phyloP scores from a whole-genome alignment of 2,329 filamentous ascomycete species.

The Aspergillus piperis region DNA sequence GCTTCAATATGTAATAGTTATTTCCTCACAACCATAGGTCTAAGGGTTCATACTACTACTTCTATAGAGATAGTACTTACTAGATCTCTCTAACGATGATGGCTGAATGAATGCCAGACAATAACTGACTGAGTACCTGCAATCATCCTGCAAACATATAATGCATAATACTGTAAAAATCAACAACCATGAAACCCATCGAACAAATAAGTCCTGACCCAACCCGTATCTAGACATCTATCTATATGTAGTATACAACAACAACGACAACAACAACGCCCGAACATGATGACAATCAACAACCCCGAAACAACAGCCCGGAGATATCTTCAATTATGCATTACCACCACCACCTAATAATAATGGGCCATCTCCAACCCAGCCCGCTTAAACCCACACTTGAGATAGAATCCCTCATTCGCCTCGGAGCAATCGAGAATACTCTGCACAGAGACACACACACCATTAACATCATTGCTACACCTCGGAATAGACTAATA shows the following conservation, averaged over 20 bases:
- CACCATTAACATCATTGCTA: too few relatives aligned
- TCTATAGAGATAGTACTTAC: too few relatives aligned
- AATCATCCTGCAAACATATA: background rate
- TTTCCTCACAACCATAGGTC: too few relatives aligned
- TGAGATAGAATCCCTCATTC: constrained; percentile 97
- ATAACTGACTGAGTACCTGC: too few relatives aligned
- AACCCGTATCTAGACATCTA: background rate
- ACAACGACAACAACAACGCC: background rate
- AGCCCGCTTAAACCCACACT: constrained; percentile 91
- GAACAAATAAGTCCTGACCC: background rate
- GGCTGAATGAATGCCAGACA: too few relatives aligned
- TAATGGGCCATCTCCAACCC: constrained; percentile 98
- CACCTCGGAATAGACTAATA: background rate
- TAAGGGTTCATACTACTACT: too few relatives aligned
- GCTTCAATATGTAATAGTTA: too few relatives aligned
- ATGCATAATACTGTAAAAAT: background rate
- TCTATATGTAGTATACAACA: background rate
- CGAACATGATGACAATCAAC: background rate
- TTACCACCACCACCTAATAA: constrained; percentile 50
- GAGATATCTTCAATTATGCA: too few relatives aligned
- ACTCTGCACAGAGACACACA: constrained; percentile 53
- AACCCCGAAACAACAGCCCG: background rate
- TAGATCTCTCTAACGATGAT: too few relatives aligned
- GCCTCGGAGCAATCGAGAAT: constrained; percentile 95
- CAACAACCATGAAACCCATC: background rate